These are phyloP conservation scores for barrel medic (Medicago truncatula) DNA, from an alignment of 306 rosid genomes.

Conservation along the genomic window DNA sequence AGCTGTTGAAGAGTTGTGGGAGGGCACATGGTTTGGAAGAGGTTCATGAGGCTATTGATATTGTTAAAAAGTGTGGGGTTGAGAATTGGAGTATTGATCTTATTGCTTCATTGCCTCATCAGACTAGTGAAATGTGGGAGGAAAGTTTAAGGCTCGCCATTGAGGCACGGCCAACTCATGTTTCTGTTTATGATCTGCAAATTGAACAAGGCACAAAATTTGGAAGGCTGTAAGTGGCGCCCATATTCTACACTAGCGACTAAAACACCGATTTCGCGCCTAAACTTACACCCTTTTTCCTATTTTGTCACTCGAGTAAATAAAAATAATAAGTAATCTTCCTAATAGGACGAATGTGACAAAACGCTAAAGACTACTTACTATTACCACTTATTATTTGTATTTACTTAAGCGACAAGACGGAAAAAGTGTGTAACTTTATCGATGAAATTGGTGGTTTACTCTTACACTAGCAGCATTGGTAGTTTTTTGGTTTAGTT, in stretches of 20 bases:
- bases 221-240: constrained; percentile 68
- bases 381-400: not conserved
- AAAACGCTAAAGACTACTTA: not conserved
- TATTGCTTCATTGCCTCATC: constrained; percentile 88
- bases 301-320: not conserved
- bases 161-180: constrained; percentile 74
- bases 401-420: not conserved
- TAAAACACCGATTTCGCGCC: not conserved
- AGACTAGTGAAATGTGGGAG: constrained; percentile 82
- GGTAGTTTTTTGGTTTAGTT: not conserved
- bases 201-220: constrained; percentile 90
- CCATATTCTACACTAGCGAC: not conserved
- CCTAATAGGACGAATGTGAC: not conserved
- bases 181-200: constrained; percentile 90
- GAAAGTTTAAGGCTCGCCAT: constrained; percentile 77
- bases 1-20: constrained; percentile 79
- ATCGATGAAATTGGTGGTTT: not conserved
- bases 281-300: not conserved
- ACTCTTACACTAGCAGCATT: not conserved
- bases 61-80: constrained; percentile 70
- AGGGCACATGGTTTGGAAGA: constrained; percentile 85
- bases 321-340: not conserved
- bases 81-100: constrained; percentile 94
- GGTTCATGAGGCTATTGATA: constrained; percentile 77
- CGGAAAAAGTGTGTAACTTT: not conserved